Evolutionary conservation across 2,329 filamentous ascomycete genomes (phyloP), one percentile per base, ranked within the genome.

Genomic region (Westerdykella ornata): DNA sequence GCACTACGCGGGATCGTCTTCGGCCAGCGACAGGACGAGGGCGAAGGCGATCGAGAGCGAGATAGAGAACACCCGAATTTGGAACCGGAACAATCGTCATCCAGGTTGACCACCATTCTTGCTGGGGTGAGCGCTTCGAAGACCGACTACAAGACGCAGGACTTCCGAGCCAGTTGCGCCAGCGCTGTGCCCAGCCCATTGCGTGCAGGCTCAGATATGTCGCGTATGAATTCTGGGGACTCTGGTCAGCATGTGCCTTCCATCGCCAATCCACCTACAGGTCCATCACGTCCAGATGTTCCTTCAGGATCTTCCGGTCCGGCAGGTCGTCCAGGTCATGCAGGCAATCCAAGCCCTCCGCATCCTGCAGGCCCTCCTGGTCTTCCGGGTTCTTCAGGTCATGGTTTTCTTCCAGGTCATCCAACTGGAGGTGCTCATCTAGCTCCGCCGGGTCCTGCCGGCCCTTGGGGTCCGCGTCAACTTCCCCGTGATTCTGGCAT

Each of bases 181-280:
- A 63, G 59, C 17, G 60, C 59, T 5, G 48, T 63, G n/a, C 59
- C 60, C 7, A 62, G 59, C 35, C 60, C 60, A 26, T 48, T 62
- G 16, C 22, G 22, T 26, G 8, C 22, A 26, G 22, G 8, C 12
- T 26, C 22, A 26, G 12, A 11, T 9, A 26, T 26, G 22, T 26
- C 22, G 8, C 22, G 22, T 11, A 26, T 13, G 5, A 26, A 26
- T 26, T 8, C 22, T 26, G 22, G 22, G 12, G 7, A n/a, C n/a
- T n/a, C 22, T 15, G 43, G 26, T 26, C 41, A 47, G 26, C 38
- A 22, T n/a, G 15, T 26, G n/a, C 35, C 38, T 5, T 26, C 22
- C 7, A 26, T 11, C 22, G 22, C 22, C 3, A n/a, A n/a, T n/a
- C n/a, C n/a, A n/a, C n/a, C 22, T 16, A 6, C 31, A 4, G 31